A percentile compares a stretch with the other conserved stretches of the same genome.
phyloP scores from a whole-genome alignment of 2,329 filamentous ascomycete species.

The Talaromyces sp. region DNA sequence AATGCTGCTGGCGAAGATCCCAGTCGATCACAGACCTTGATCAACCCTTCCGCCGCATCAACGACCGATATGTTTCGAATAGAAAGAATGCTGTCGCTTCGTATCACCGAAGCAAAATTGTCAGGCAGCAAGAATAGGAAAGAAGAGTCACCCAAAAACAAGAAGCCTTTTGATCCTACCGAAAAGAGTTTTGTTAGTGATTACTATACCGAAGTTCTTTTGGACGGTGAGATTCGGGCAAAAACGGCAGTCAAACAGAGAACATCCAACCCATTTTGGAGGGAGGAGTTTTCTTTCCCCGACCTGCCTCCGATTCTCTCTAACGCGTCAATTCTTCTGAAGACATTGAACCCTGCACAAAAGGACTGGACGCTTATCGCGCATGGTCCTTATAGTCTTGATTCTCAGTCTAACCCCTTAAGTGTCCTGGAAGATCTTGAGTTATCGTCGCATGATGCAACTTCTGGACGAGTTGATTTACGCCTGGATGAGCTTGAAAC shows the following conservation, averaged over 20 bases:
- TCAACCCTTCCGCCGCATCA: slow-evolving; percentile 19
- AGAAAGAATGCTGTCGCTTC: slow-evolving; percentile 56
- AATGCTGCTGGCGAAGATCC: slow-evolving; percentile 36
- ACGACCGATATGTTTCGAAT: slow-evolving; percentile 61
- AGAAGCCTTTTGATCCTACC: slow-evolving; percentile 15
- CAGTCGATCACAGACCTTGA: slow-evolving; percentile 27
- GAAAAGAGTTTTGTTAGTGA: slow-evolving; percentile 31
- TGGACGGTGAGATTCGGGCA: slow-evolving; percentile 46
- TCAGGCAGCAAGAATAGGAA: slow-evolving; percentile 26
- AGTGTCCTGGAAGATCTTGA: slow-evolving; percentile 43
- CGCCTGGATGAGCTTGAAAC: slow-evolving; percentile 71
- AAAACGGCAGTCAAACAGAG: slow-evolving; percentile 46
- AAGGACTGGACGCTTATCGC: slow-evolving; percentile 48
- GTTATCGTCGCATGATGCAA: slow-evolving; percentile 43
- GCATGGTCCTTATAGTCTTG: slow-evolving; percentile 40
- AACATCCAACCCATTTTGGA: slow-evolving; percentile 45
- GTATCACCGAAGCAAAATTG: slow-evolving; percentile 59
- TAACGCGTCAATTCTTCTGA: slow-evolving; percentile 43
- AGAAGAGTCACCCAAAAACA: slow-evolving; percentile 21
- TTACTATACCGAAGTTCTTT: slow-evolving; percentile 46
- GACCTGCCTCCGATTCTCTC: slow-evolving; percentile 46
- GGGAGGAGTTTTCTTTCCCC: slow-evolving; percentile 44
- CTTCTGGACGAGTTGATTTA: slow-evolving; percentile 64
- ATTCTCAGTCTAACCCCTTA: slow-evolving; percentile 37
- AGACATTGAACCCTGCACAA: slow-evolving; percentile 44